Evolutionary conservation across 2,329 filamentous ascomycete genomes (phyloP), one percentile per base, ranked within the genome.

Genomic region (Trichoderma koningii): DNA sequence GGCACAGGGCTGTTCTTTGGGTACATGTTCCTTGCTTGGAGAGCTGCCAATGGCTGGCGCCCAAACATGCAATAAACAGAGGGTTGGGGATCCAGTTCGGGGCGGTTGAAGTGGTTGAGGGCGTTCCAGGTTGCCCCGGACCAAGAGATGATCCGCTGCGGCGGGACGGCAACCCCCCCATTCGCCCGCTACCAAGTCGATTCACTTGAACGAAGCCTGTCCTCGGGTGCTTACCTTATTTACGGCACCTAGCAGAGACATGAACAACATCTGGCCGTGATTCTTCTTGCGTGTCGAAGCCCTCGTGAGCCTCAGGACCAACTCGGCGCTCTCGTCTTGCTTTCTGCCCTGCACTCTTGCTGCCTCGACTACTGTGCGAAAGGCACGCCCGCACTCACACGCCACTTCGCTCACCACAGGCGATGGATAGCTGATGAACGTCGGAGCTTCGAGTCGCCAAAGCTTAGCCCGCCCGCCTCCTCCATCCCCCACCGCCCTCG

Each of bases 341-440:
- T 45, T 45, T 10, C 21, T n/a, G 17, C 17, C 23, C 26, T 28
- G 7, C n/a, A 45, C 5, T 26, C 28, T 23, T 53, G 38, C 41
- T 28, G 14, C 42, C 28, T 5, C 28, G 6, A 9, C 23, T 19
- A 19, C 41, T 44, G 21, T 55, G 50, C 64, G 55, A 60, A 52
- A 47, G 5, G 19, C 55, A 55, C 56, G 53, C 41, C 23, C 56
- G 51, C 42, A 19, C 55, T 17, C 50, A 64, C 50, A 64, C 52
- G 57, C 59, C 48, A 42, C 45, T 41, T 47, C 38, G 50, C 44
- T 57, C 60, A 44, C 42, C 52, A 53, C 52, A 55, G 66, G 70
- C 63, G 55, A 70, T 71, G 70, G 65, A 69, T 68, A 64, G 66
- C 66, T 67, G 68, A 64, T 71, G 68, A 69, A 65, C 47, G 34